phyloP scores from a whole-genome alignment of 140 eudicot genomes.

The Erigeron philadelphicus region DNA sequence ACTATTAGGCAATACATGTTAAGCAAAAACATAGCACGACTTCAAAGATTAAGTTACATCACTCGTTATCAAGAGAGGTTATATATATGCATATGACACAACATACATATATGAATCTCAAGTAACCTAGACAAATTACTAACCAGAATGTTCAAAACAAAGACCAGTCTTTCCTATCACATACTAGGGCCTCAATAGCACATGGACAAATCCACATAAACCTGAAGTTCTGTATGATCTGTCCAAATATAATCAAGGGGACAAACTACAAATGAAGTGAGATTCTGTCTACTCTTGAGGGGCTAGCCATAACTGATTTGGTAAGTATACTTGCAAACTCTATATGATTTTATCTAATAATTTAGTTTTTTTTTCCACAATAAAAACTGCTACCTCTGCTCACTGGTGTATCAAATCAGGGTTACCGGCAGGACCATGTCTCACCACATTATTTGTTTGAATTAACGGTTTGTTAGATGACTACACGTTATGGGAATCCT shows the following conservation, averaged over 20 bases:
- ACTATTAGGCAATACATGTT: background rate
- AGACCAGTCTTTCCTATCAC: background rate
- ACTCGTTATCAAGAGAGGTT: background rate
- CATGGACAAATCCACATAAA: background rate
- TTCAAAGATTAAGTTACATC: background rate
- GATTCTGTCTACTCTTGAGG: background rate
- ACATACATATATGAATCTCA: too few species aligned
- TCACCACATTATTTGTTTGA: background rate
- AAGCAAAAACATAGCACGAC: background rate
- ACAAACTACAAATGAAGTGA: background rate
- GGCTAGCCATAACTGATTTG: background rate
- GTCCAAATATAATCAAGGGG: background rate
- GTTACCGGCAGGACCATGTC: background rate
- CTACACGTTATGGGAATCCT: background rate
- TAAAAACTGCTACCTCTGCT: background rate
- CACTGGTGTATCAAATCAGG: background rate
- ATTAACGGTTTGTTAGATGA: background rate
- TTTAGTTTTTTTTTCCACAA: too few species aligned
- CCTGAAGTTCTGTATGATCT: background rate
- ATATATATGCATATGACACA: too few species aligned
- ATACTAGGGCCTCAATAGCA: background rate
- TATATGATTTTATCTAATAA: too few species aligned
- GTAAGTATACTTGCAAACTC: background rate
- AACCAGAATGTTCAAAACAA: background rate
- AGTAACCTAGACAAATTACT: background rate